These are phyloP conservation scores for Fusarium begoniae DNA, from an alignment of 2,329 filamentous ascomycete species.

Conservation along the genomic window DNA sequence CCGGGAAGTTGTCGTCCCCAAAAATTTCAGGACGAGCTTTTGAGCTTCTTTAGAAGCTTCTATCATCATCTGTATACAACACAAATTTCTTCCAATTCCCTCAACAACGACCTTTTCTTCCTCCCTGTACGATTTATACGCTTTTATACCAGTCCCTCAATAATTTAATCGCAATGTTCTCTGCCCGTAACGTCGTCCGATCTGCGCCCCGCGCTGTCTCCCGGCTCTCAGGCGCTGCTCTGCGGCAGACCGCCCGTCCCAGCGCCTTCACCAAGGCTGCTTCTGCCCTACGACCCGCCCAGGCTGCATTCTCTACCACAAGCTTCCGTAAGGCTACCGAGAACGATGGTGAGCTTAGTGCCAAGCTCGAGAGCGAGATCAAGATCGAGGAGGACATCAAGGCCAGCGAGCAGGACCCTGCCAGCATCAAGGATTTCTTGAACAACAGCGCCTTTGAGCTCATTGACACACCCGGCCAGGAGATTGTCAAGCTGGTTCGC, in stretches of 20 bases:
- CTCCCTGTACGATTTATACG: neutral
- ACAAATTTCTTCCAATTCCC: slow-evolving; percentile 20
- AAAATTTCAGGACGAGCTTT: slow-evolving; percentile 39
- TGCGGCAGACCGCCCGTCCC: slow-evolving; percentile 62
- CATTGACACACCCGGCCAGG: slow-evolving; percentile 81
- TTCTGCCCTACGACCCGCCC: slow-evolving; percentile 45
- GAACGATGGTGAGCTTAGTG: slow-evolving; percentile 81
- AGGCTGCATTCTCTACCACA: slow-evolving; percentile 59
- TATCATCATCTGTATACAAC: slow-evolving; percentile 33
- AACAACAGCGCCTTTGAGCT: slow-evolving; percentile 87
- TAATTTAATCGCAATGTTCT: slow-evolving; percentile 67
- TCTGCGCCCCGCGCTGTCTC: slow-evolving; percentile 71
- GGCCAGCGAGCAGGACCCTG: slow-evolving; percentile 74
- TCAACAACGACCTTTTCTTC: neutral
- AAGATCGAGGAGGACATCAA: slow-evolving; percentile 85
- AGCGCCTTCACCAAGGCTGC: slow-evolving; percentile 59
- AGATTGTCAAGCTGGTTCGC: slow-evolving; percentile 87
- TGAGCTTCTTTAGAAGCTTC: slow-evolving; percentile 31
- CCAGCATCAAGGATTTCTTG: slow-evolving; percentile 86
- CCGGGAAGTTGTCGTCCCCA: slow-evolving; percentile 26
- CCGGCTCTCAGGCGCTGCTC: slow-evolving; percentile 63
- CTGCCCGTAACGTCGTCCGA: slow-evolving; percentile 72
- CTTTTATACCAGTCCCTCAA: neutral
- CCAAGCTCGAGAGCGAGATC: slow-evolving; percentile 87
- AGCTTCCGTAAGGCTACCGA: slow-evolving; percentile 56